Evolutionary conservation across 1,284 basidiomycete species (phyloP).

Genomic region (Inonotus obliquus): DNA sequence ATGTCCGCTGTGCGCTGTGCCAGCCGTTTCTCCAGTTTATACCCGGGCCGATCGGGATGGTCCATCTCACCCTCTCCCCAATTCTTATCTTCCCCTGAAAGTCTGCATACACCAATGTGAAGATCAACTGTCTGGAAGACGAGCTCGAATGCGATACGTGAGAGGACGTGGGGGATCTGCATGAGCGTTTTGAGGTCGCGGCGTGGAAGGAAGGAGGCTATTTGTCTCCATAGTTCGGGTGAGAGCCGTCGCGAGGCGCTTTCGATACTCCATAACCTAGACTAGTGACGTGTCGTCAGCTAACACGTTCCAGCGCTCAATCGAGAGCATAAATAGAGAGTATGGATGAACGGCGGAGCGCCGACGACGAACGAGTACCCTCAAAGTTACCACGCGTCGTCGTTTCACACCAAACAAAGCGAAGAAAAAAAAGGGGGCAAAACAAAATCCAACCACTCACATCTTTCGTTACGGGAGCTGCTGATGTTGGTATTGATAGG

Average conservation of each 20-base stretch:
- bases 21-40: constrained; percentile 40
- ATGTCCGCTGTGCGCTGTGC: constrained; percentile 68
- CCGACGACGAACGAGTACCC: background rate
- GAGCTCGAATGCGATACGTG: constrained; percentile 61
- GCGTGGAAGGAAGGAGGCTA: constrained; percentile 55
- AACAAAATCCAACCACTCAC: constrained; percentile 2
- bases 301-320: background rate
- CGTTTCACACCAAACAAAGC: background rate
- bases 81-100: constrained; percentile 11
- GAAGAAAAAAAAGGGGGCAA: constrained; percentile 7
- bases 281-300: constrained; percentile 6
- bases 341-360: background rate
- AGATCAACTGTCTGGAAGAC: constrained; percentile 61
- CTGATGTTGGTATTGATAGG: constrained; percentile 15
- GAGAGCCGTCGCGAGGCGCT: constrained; percentile 44
- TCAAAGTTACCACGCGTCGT: constrained; percentile 22
- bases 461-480: constrained; percentile 37
- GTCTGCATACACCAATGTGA: constrained; percentile 40
- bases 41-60: constrained; percentile 16
- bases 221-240: constrained; percentile 66
- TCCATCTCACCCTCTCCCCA: constrained; percentile 10
- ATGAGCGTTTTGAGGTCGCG: constrained; percentile 63
- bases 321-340: constrained; percentile 9
- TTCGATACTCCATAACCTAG: constrained; percentile 17
- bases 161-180: constrained; percentile 59